phyloP scores from a whole-genome alignment of 78 protist genomes.

The Tieghemostelium lacteum region DNA sequence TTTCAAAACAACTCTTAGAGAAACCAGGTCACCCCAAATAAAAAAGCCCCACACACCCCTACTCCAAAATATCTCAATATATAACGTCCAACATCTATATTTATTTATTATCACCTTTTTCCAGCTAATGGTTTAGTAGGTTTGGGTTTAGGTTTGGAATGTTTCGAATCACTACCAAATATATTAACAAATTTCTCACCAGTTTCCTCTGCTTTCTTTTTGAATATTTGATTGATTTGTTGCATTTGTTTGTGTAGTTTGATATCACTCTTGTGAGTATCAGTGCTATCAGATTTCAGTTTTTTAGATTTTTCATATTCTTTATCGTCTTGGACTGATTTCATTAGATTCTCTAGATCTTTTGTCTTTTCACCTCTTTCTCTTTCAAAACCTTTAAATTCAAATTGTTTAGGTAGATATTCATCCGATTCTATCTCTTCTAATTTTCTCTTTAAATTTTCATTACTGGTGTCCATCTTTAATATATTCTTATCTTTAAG shows the following conservation, averaged over 20 bases:
- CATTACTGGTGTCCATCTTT: conserved; percentile 3
- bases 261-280: no score
- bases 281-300: background rate
- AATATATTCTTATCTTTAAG: background rate
- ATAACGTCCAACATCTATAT: no score
- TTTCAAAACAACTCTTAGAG: conserved; percentile 33
- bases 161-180: background rate
- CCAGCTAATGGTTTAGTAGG: no score
- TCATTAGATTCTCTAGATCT: background rate
- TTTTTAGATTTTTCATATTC: conserved; percentile 5
- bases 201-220: conserved; percentile 15
- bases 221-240: conserved; percentile 16
- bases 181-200: conserved; percentile 17
- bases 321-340: background rate
- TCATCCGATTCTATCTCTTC: background rate
- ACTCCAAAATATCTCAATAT: no score
- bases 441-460: conserved; percentile 20
- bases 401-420: background rate
- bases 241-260: conserved; percentile 12
- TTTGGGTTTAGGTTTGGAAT: no score
- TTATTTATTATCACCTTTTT: no score
- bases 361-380: conserved; percentile 64
- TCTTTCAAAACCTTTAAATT: conserved; percentile 21
- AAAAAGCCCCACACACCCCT: no score
- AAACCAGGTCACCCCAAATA: no score